Base-by-base conservation (phyloP, 176 grass and related monocot species). In the Oryza meyeriana region DNA sequence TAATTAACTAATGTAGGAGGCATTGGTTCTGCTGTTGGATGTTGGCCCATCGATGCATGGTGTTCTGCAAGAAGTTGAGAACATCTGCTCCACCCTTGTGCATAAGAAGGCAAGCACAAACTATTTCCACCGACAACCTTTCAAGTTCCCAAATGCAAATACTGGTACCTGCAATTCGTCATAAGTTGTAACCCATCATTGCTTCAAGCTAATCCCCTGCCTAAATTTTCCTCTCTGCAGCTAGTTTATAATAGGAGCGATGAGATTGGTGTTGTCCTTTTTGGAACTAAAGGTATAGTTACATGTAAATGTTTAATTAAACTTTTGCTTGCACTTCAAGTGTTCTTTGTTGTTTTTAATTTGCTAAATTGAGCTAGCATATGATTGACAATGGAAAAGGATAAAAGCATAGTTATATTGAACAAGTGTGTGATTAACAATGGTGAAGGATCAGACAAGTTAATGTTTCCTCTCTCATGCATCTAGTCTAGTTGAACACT, bases 11-110 rank as follows among this genome's bases (percentile, higher is more conserved):
- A 3, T 85, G 17, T 16, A 98, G 95, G 95, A 98, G 84, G 86
- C 75, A 28, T 68, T 98, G 76, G 69, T 98, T 72, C 81, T 98
- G 50, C 79, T 98, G 27, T 65, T 98, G 69, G 95, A 98, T 74
- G 95, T 98, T 52, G 92, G 95, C 33, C 92, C 92, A 8, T 93
- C 92, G 20, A 98, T 98, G 92, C 92, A 95, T 71, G 67, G 88
- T 9, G 92, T 88, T 25, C 88, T 98, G 83, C 88, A 57, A 14
- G 79, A 98, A 69, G 82, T 98, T 26, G 85, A 93, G 40, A 91
- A 64, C 59, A 28, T 95, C 76, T 93, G 88, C 89, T 93, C 83
- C 0, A 90, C 88, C 68, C 89, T 98, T 34, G 83, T 93, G 68
- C 86, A 84, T 83, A 98, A 98, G 90, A 95, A 95, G 95, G 95